These are phyloP conservation scores for Saccharomyces jurei DNA, from an alignment of 805 yeast genomes.

Conservation along the genomic window DNA sequence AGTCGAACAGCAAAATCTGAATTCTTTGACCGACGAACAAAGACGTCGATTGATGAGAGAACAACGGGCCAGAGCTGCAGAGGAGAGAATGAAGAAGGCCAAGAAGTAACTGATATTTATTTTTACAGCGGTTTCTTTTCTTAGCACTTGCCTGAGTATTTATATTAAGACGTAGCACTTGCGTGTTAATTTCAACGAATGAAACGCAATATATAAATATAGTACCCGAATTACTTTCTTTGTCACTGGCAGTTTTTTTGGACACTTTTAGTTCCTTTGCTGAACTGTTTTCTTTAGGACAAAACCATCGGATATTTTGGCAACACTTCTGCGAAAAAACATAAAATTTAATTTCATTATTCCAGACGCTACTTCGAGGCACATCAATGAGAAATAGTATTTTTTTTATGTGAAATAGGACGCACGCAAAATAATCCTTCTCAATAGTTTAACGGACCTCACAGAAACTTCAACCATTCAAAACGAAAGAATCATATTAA, in stretches of 20 bases:
- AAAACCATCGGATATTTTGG: no score
- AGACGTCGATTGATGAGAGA: constrained; percentile 78
- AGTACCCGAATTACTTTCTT: no score
- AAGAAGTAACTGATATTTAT: not conserved
- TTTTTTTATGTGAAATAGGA: no score
- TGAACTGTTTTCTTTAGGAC: no score
- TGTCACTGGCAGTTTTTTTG: no score
- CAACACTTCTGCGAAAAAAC: not conserved
- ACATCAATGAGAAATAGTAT: no score
- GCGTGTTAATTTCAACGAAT: no score
- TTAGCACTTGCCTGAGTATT: not conserved
- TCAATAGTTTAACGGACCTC: no score
- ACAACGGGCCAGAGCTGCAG: constrained; percentile 93
- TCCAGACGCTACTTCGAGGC: no score
- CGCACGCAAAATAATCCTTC: no score
- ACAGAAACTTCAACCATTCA: not conserved
- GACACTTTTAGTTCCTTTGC: no score
- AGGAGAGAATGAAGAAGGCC: constrained; percentile 55
- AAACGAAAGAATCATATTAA: not conserved
- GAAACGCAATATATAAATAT: no score
- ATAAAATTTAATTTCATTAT: not conserved
- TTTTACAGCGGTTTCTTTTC: not conserved
- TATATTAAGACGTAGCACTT: not conserved
- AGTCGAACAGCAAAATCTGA: constrained; percentile 36
- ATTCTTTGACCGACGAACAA: constrained; percentile 67